These are phyloP conservation scores for Thraustochytrium striatum DNA, from an alignment of 352 stramenopile species.

Conservation along the genomic window DNA sequence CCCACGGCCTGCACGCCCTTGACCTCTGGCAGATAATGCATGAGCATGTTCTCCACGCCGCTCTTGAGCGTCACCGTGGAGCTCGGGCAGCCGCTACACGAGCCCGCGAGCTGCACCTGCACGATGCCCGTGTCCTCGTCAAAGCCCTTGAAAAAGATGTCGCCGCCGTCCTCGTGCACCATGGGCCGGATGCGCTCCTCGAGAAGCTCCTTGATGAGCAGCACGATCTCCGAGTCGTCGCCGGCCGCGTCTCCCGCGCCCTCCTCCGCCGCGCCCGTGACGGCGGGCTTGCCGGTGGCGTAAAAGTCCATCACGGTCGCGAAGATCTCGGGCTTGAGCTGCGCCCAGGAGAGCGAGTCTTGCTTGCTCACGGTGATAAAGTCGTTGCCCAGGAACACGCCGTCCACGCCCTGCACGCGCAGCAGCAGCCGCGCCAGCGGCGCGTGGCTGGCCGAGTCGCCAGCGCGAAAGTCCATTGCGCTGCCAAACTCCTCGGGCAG, in stretches of 20 bases:
- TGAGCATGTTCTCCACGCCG: constrained; percentile 99
- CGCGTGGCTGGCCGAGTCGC: constrained; percentile 15
- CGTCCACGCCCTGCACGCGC: constrained; percentile 87
- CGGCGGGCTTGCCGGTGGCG: constrained; percentile 72
- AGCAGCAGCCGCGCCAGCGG: constrained; percentile 91
- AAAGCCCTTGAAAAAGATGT: constrained; percentile 97
- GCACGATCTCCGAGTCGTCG: constrained; percentile 70
- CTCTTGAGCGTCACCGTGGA: constrained; percentile 97
- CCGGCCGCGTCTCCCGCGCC: constrained; percentile 2
- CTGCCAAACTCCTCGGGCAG: constrained; percentile 62
- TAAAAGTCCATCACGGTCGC: constrained; percentile 97
- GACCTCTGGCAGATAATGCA: constrained; percentile 99
- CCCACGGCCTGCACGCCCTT: constrained; percentile 59
- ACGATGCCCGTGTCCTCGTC: constrained; percentile 85
- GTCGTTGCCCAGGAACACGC: constrained; percentile 93
- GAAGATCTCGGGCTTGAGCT: constrained; percentile 86
- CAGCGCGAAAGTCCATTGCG: background rate
- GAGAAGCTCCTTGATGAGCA: constrained; percentile 99
- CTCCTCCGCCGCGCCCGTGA: constrained; percentile 73
- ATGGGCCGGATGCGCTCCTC: constrained; percentile 95
- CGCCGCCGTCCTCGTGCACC: constrained; percentile 96
- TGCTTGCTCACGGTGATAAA: constrained; percentile 97
- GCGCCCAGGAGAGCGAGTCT: constrained; percentile 82
- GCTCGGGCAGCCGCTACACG: constrained; percentile 93
- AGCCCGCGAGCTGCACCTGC: constrained; percentile 72